A percentile compares a stretch with the other conserved stretches of the same genome.
phyloP scores from a whole-genome alignment of 148 eudicot species.

The Fallopia convolvulus region DNA sequence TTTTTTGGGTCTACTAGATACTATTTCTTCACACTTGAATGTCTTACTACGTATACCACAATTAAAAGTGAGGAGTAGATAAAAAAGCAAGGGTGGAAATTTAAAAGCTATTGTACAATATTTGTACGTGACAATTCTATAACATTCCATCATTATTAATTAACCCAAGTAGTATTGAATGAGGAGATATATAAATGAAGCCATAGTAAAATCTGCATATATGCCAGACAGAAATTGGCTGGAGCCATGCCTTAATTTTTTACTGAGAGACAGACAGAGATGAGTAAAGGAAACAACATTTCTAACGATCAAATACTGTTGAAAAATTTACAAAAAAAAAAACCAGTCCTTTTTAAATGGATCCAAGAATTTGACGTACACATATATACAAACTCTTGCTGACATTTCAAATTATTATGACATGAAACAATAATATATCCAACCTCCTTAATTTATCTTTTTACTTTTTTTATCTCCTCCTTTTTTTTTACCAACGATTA shows the following conservation, averaged over 20 bases:
- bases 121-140: background rate
- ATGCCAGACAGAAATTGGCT: background rate
- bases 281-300: slow-evolving; percentile 7
- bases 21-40: background rate
- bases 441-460: too few relatives aligned
- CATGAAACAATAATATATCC: background rate
- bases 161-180: slow-evolving; percentile 5
- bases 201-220: background rate
- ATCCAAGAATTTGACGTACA: background rate
- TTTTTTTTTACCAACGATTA: too few relatives aligned
- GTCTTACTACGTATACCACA: background rate
- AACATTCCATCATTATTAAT: slow-evolving; percentile 7
- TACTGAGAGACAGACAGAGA: background rate
- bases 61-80: background rate
- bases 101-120: background rate
- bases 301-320: slow-evolving; percentile 8
- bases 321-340: background rate
- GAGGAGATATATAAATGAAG: slow-evolving; percentile 9
- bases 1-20: too few relatives aligned
- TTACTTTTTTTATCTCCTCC: background rate
- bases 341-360: slow-evolving; percentile 3
- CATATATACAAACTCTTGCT: background rate
- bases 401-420: background rate
- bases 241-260: slow-evolving; percentile 2
- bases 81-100: background rate